Base-by-base conservation (phyloP, 2,329 filamentous ascomycete genomes). In the Juglanconis sp. region DNA sequence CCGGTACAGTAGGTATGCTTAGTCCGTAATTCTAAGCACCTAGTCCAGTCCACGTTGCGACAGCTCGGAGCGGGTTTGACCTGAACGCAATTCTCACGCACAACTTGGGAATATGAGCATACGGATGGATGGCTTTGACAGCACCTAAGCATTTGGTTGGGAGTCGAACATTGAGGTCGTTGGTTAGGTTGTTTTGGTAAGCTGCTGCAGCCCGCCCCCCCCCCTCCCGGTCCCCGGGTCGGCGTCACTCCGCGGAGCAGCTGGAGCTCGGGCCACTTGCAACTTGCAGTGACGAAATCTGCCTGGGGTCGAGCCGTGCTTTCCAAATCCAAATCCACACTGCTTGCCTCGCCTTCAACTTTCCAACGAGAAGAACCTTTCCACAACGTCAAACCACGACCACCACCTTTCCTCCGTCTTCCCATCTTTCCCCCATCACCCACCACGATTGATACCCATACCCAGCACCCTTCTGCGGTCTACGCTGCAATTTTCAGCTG, bases 401-500 rank as follows among this genome's bases (percentile, higher is more conserved):
- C n/a, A 1, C 8, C n/a, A n/a, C 35, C 17, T 48, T 47, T 30
- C 31, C 42, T 36, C 52, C 42, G 9, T 17, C 42, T 46, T 11
- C 35, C 42, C 53, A 47, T 47, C 53, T 48, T 31, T 32, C 44
- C 10, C n/a, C 24, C 44, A 38, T 5, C 42, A 48, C 40, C 32
- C 9, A 9, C 32, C 32, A 42, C 53, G 53, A 34, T 36, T 32
- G 44, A 56, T 48, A 56, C 34, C 10, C 35, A 9, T 13, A 13
- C 11, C 11, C 35, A 11, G 11, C 35, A 36, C 35, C 11, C 11
- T 38, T 10, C 24, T 42, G 32, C 13, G 40, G 17, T 50, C 53
- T 34, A 54, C 31, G 13, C 54, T 63, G 58, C 54, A 52, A 17
- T 13, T 46, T 17, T 32, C 58, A 56, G 57, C 54, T 57, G 34